These are phyloP conservation scores for Solanum clarkiae DNA, from an alignment of 257 asterid genomes.

Conservation along the genomic window DNA sequence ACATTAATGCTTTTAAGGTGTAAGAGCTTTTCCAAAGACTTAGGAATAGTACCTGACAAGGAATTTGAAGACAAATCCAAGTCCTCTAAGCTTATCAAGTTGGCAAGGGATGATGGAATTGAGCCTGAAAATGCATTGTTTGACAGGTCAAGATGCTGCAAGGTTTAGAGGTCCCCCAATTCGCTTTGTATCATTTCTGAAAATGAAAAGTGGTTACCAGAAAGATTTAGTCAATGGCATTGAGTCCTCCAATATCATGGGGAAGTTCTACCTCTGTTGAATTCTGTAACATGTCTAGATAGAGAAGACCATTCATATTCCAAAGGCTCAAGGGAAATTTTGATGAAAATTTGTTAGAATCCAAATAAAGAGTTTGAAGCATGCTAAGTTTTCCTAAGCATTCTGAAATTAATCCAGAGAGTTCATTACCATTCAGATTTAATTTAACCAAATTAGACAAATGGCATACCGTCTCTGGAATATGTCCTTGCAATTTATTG, in stretches of 20 bases:
- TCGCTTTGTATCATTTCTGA: constrained; percentile 15
- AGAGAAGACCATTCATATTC: constrained; percentile 12
- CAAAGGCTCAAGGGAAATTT: constrained; percentile 16
- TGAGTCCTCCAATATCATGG: constrained; percentile 13
- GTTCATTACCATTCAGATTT: constrained; percentile 1
- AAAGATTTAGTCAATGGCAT: constrained; percentile 12
- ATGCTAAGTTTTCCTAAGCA: constrained; percentile 19
- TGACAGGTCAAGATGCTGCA: constrained; percentile 16
- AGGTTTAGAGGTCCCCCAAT: constrained; percentile 9
- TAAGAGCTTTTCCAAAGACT: constrained; percentile 8
- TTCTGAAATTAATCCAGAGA: constrained; percentile 12
- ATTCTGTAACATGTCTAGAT: constrained; percentile 11
- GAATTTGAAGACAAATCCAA: constrained; percentile 16
- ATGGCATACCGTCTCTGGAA: constrained; percentile 8
- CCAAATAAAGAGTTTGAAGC: constrained; percentile 9
- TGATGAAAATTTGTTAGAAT: constrained; percentile 16
- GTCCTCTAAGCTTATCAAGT: constrained; percentile 7
- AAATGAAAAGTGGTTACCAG: constrained; percentile 14
- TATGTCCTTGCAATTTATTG: constrained; percentile 12
- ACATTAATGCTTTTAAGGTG: constrained; percentile 9
- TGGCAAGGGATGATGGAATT: too few relatives aligned
- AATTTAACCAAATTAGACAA: constrained; percentile 10
- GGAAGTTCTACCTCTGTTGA: constrained; percentile 12
- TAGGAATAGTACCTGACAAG: constrained; percentile 21
- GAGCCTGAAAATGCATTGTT: background rate